Conservation (phyloP, 108 stramenopile species). For the Pseudonitzschia delicatissima region DNA sequence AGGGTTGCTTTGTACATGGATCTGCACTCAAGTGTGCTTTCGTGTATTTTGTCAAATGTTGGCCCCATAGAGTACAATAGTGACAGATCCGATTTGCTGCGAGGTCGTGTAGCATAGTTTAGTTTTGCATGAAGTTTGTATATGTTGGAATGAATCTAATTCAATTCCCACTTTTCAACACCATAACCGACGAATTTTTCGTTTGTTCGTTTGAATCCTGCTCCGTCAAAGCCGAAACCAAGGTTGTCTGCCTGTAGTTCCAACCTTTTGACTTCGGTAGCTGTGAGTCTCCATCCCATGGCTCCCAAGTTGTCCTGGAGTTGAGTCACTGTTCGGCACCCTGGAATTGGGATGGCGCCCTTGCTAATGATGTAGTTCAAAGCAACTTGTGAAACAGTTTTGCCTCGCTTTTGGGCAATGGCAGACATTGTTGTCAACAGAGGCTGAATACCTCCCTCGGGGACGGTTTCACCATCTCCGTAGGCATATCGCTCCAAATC, state of each 20-base stretch:
- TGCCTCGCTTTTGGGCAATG: slow-evolving; percentile 42
- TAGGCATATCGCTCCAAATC: slow-evolving; percentile 49
- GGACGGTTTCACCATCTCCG: slow-evolving; percentile 41
- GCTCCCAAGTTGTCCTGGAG: slow-evolving; percentile 56
- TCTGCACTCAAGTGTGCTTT: too few relatives aligned
- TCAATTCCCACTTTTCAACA: slow-evolving; percentile 49
- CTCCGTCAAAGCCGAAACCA: slow-evolving; percentile 62
- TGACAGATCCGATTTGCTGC: too few relatives aligned
- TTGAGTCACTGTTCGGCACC: slow-evolving; percentile 47
- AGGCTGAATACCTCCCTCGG: slow-evolving; percentile 39
- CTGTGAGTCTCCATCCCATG: slow-evolving; percentile 57
- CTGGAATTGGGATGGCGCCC: slow-evolving; percentile 65
- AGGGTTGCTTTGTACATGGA: too few relatives aligned
- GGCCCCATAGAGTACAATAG: too few relatives aligned
- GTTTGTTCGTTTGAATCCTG: slow-evolving; percentile 63
- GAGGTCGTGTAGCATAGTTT: too few relatives aligned
- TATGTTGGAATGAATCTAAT: slow-evolving; percentile 15
- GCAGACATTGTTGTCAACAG: slow-evolving; percentile 43
- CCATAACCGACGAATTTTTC: slow-evolving; percentile 79
- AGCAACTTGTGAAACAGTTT: slow-evolving; percentile 70
- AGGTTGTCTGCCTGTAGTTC: slow-evolving; percentile 46
- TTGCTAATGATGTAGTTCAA: slow-evolving; percentile 71
- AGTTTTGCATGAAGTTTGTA: neutral
- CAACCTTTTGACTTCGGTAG: slow-evolving; percentile 42
- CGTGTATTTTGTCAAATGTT: too few relatives aligned